Conservation (phyloP, 2,329 filamentous ascomycete species). For the Grosmannia clavigera region DNA sequence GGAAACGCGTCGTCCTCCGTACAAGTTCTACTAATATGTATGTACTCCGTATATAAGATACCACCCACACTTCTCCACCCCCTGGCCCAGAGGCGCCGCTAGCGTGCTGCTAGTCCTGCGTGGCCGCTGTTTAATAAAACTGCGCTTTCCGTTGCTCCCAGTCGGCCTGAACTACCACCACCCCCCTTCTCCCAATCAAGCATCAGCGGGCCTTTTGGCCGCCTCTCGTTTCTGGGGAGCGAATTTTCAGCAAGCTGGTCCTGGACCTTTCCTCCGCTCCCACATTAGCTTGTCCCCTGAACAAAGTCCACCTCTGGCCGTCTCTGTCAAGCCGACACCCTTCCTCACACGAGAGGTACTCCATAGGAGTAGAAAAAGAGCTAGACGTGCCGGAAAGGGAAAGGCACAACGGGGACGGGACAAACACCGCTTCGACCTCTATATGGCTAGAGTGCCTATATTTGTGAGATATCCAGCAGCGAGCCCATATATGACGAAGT, state of each 20-base stretch:
- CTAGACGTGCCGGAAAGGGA: not conserved
- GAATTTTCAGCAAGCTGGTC: not conserved
- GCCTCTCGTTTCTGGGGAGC: not conserved
- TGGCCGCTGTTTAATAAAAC: conserved; percentile 10
- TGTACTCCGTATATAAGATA: not conserved
- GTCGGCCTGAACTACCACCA: not conserved
- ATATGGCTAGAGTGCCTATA: too few species aligned
- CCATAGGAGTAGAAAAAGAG: not conserved
- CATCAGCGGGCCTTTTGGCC: not conserved
- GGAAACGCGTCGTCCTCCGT: not conserved
- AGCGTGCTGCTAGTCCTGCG: conserved; percentile 10
- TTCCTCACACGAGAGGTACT: not conserved
- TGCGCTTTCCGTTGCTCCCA: conserved; percentile 1
- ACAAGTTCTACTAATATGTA: not conserved
- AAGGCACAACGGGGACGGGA: not conserved
- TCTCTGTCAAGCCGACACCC: not conserved
- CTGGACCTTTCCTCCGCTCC: not conserved
- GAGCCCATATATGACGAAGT: not conserved
- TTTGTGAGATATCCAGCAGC: too few species aligned
- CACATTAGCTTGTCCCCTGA: not conserved
- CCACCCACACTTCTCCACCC: conserved; percentile 3
- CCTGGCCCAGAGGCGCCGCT: conserved; percentile 4
- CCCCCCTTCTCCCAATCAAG: not conserved
- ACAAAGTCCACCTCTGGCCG: not conserved
- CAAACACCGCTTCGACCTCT: too few species aligned